These are phyloP conservation scores for Coemansia sp. DNA, from an alignment of 192 early-diverging fungal species.

Conservation along the genomic window DNA sequence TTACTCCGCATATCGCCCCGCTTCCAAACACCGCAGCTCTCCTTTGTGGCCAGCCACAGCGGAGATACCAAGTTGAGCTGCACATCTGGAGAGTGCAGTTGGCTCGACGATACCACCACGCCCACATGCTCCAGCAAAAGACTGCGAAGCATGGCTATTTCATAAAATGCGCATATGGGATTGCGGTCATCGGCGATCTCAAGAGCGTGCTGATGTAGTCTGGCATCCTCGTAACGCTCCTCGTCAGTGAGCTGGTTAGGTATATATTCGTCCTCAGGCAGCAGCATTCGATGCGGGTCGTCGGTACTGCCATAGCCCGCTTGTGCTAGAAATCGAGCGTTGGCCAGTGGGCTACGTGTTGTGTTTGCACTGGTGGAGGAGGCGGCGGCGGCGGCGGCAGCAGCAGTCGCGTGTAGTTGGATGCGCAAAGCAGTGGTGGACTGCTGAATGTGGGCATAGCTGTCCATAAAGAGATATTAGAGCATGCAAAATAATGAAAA, in stretches of 20 bases:
- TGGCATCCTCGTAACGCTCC: not conserved
- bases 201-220: not conserved
- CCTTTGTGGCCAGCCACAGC: constrained; percentile 27
- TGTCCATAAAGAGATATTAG: no score
- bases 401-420: not conserved
- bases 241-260: not conserved
- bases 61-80: constrained; percentile 44
- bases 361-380: not conserved
- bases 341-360: not conserved
- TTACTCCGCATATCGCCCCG: constrained; percentile 37
- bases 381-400: not conserved
- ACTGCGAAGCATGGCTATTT: constrained; percentile 23
- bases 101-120: constrained; percentile 31
- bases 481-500: not conserved
- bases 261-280: not conserved
- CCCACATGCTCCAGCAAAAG: constrained; percentile 37
- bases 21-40: constrained; percentile 36
- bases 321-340: not conserved
- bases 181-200: constrained; percentile 36
- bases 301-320: not conserved
- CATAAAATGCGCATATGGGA: constrained; percentile 35
- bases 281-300: not conserved
- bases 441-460: constrained; percentile 15
- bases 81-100: constrained; percentile 42
- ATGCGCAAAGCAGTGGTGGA: constrained; percentile 7